phyloP scores from a whole-genome alignment of 139 green algal genomes.

The Chlamydomonas incerta region DNA sequence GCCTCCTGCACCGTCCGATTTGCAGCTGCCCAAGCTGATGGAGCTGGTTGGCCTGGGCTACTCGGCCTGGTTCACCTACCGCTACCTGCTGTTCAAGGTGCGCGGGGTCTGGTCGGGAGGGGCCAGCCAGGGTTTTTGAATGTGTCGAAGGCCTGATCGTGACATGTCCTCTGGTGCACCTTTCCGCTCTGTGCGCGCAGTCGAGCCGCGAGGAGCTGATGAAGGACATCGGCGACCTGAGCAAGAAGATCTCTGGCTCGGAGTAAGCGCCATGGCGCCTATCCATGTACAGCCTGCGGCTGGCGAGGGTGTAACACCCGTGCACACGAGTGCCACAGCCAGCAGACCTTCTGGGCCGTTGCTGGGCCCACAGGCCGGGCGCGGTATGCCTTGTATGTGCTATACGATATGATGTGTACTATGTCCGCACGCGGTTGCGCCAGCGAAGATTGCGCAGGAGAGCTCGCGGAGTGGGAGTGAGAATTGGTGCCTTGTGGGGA shows the following conservation, averaged over 20 bases:
- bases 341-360: neutral
- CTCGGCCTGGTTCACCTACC: conserved; percentile 97
- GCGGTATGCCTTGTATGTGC: neutral
- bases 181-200: conserved; percentile 62
- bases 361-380: too few relatives aligned
- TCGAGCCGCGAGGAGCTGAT: conserved; percentile 93
- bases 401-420: neutral
- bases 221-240: conserved; percentile 93
- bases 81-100: conserved; percentile 99
- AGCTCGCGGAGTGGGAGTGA: neutral
- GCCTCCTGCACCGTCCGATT: neutral
- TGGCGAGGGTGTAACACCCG: too few relatives aligned
- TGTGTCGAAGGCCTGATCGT: neutral
- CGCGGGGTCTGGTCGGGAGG: neutral
- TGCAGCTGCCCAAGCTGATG: conserved; percentile 97
- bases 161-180: neutral
- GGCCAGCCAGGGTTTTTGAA: neutral
- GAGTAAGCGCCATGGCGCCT: conserved; percentile 7
- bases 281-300: neutral
- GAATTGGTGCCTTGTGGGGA: too few relatives aligned
- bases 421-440: neutral
- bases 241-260: conserved; percentile 92
- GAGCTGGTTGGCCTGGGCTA: conserved; percentile 98
- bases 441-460: conserved; percentile 30
- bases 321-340: neutral